phyloP scores from a whole-genome alignment of 495 filamentous ascomycete species.

The Aspergillus conjunctus region DNA sequence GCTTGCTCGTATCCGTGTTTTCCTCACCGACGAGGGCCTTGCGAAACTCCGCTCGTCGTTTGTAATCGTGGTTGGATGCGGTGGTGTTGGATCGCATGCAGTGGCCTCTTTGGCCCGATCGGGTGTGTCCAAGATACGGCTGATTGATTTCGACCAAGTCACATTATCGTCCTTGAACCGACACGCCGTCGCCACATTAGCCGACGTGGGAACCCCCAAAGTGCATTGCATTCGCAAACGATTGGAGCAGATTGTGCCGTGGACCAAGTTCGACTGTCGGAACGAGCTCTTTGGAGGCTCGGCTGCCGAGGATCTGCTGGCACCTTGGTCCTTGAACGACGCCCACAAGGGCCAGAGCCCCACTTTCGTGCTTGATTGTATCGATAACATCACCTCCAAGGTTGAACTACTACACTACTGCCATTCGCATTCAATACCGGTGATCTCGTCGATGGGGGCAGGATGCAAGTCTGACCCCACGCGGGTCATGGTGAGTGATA shows the following conservation, averaged over 20 bases:
- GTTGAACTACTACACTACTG: constrained; percentile 91
- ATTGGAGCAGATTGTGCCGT: constrained; percentile 83
- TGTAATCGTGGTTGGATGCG: constrained; percentile 87
- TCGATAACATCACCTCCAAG: constrained; percentile 98
- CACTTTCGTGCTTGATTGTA: constrained; percentile 92
- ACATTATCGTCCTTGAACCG: constrained; percentile 90
- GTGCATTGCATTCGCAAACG: constrained; percentile 78
- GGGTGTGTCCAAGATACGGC: constrained; percentile 79
- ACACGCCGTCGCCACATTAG: constrained; percentile 90
- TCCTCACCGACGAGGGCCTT: constrained; percentile 82
- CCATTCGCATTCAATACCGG: constrained; percentile 67
- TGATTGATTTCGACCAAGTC: constrained; percentile 98
- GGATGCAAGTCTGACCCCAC: constrained; percentile 98
- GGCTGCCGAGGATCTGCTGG: constrained; percentile 65
- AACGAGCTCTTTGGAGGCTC: constrained; percentile 79
- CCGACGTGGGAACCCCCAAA: constrained; percentile 94
- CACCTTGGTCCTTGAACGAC: constrained; percentile 52
- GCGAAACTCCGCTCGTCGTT: constrained; percentile 76
- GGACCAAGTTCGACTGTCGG: constrained; percentile 84
- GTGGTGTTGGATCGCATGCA: constrained; percentile 93
- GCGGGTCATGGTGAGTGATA: constrained; percentile 87
- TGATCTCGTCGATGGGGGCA: constrained; percentile 95
- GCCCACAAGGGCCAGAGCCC: constrained; percentile 63
- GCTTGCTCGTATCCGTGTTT: constrained; percentile 90
- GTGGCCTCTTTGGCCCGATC: constrained; percentile 84